Conservation (phyloP, 768 basidiomycete species). For the Termitomyces sp. region DNA sequence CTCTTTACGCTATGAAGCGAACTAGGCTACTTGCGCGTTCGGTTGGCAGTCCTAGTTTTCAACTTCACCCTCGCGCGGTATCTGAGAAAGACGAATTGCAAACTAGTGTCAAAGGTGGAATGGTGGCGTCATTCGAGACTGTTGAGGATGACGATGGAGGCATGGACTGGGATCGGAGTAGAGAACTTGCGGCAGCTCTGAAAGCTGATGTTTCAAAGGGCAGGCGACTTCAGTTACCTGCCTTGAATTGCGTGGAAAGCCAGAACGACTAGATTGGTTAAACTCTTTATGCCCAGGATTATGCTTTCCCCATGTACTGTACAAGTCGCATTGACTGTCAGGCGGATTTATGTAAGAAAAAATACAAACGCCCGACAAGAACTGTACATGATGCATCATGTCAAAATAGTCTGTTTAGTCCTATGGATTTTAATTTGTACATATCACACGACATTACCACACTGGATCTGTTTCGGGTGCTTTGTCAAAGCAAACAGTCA, state of each 20-base stretch:
- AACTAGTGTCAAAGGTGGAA: no score
- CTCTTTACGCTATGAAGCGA: constrained; percentile 22
- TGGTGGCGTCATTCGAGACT: constrained; percentile 14
- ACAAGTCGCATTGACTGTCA: background rate
- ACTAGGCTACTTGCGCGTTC: constrained; percentile 15
- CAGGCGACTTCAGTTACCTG: constrained; percentile 22
- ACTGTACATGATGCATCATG: background rate
- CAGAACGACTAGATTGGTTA: background rate
- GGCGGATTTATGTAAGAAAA: background rate
- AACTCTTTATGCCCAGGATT: background rate
- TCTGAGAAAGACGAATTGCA: background rate
- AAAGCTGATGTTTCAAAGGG: constrained; percentile 23
- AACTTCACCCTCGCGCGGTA: background rate
- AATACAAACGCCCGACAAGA: background rate
- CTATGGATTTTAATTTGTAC: background rate
- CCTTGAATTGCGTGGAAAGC: constrained; percentile 26
- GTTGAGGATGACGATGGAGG: constrained; percentile 23
- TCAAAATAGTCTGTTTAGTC: background rate
- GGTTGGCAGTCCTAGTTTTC: background rate
- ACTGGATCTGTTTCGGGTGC: constrained; percentile 15
- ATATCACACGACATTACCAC: constrained; percentile 10
- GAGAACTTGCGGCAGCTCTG: constrained; percentile 23
- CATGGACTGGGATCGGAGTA: constrained; percentile 32
- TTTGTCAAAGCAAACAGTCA: constrained; percentile 20
- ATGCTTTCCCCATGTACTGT: background rate